Percentiles rank a stretch among this genome's conserved stretches.
phyloP scores from a whole-genome alignment of 352 stramenopile genomes.

The Phytophthora fragariaefolia region DNA sequence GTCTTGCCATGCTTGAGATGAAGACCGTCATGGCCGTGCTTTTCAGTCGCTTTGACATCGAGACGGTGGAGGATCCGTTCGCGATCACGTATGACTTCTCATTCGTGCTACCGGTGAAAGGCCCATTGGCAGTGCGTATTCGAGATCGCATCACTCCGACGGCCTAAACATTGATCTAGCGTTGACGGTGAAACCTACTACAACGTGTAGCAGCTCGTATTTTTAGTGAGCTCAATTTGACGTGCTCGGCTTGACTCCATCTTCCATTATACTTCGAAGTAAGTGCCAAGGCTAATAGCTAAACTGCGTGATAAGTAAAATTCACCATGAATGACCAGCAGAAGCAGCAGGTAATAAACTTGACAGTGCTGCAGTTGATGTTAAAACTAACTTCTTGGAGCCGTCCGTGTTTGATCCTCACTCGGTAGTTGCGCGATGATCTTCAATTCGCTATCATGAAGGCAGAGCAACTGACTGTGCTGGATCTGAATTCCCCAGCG shows the following conservation, averaged over 20 bases:
- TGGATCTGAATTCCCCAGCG: constrained; percentile 48
- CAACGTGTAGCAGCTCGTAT: constrained; percentile 4
- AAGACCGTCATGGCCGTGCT: constrained; percentile 43
- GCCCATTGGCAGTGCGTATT: constrained; percentile 32
- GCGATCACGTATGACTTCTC: constrained; percentile 43
- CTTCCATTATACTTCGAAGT: background rate
- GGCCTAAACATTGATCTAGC: background rate
- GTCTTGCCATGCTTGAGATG: constrained; percentile 49
- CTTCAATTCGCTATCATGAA: constrained; percentile 81
- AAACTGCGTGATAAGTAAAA: too few species aligned
- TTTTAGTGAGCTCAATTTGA: constrained; percentile 26
- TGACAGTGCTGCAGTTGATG: background rate
- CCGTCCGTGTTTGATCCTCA: constrained; percentile 4
- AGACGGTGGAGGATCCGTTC: constrained; percentile 31
- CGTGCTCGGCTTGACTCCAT: background rate
- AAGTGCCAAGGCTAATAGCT: too few species aligned
- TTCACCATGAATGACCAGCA: constrained; percentile 60
- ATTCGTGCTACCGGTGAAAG: constrained; percentile 39
- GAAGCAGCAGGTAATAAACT: constrained; percentile 55
- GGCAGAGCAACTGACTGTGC: constrained; percentile 51
- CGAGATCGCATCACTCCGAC: constrained; percentile 5
- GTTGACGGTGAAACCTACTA: background rate
- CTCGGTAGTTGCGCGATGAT: constrained; percentile 65
- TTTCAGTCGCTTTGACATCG: constrained; percentile 43
- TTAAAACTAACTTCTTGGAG: constrained; percentile 10